phyloP scores from a whole-genome alignment of 306 rosid genomes.

The Cajanus cajan region DNA sequence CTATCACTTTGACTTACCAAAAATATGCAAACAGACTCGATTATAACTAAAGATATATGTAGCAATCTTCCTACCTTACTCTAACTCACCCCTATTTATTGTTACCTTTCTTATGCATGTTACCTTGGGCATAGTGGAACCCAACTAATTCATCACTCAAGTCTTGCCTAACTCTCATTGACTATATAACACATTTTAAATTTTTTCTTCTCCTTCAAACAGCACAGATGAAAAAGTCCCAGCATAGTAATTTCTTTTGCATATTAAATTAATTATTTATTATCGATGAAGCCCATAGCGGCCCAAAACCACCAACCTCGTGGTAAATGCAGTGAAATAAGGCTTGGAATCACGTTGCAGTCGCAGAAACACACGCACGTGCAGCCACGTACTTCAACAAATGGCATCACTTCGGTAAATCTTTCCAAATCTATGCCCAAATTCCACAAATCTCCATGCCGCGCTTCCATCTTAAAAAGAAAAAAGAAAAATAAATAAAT shows the following conservation, averaged over 20 bases:
- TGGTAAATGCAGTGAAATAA: not conserved
- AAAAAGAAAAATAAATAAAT: not conserved
- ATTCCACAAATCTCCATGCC: not conserved
- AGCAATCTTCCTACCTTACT: not conserved
- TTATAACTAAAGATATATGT: not conserved
- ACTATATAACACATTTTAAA: not conserved
- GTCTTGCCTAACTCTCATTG: not conserved
- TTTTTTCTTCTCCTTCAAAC: not conserved
- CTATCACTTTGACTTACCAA: not conserved
- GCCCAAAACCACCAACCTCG: no score
- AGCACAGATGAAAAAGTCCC: not conserved
- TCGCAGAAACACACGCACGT: slow-evolving; percentile 36
- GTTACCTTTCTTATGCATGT: no score
- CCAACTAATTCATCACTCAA: not conserved
- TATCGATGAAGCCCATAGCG: not conserved
- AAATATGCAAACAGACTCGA: not conserved
- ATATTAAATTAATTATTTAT: not conserved
- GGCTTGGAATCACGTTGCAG: not conserved
- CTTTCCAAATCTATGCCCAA: slow-evolving; percentile 11
- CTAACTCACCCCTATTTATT: no score
- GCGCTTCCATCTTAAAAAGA: not conserved
- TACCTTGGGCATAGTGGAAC: not conserved
- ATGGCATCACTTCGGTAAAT: slow-evolving; percentile 19
- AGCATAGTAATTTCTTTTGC: not conserved
- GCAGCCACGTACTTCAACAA: slow-evolving; percentile 17